Conservation (phyloP, 169 alveolate species). For the Plasmodium reichenowi region DNA sequence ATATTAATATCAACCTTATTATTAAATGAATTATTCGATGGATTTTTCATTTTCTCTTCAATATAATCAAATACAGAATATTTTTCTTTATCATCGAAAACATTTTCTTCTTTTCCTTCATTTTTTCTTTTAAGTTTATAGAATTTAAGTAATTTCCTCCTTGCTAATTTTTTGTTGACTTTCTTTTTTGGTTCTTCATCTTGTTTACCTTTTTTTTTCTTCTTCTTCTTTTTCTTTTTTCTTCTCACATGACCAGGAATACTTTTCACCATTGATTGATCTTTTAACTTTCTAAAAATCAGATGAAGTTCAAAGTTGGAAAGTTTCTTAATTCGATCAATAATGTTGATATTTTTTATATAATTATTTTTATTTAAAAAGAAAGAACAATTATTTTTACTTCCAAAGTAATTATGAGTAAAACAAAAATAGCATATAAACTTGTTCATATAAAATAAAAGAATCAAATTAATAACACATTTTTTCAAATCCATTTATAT, state of each 20-base stretch:
- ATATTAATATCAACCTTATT: not conserved
- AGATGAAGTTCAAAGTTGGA: constrained; percentile 45
- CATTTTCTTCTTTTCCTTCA: constrained; percentile 64
- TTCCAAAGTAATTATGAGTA: constrained; percentile 1
- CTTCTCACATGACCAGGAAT: constrained; percentile 71
- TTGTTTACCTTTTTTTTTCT: constrained; percentile 12
- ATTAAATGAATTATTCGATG: not conserved
- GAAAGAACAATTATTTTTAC: not conserved
- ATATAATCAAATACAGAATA: constrained; percentile 68
- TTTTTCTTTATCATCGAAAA: constrained; percentile 29
- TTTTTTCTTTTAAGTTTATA: constrained; percentile 71
- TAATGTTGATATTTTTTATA: constrained; percentile 5
- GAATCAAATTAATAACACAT: constrained; percentile 27
- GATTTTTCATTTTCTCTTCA: constrained; percentile 18
- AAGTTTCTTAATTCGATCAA: constrained; percentile 4
- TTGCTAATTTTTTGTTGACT: constrained; percentile 72
- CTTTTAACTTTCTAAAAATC: constrained; percentile 72
- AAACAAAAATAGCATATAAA: constrained; percentile 27
- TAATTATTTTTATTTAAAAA: constrained; percentile 15
- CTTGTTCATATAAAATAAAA: constrained; percentile 15
- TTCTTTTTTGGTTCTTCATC: constrained; percentile 35
- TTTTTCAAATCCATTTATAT: constrained; percentile 64
- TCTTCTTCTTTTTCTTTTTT: constrained; percentile 64
- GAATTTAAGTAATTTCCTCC: constrained; percentile 59
- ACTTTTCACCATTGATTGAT: constrained; percentile 77